Evolutionary conservation across 805 yeast species (phyloP), one percentile per base, ranked within the genome.

Genomic region (Metschnikowia vanudenii): DNA sequence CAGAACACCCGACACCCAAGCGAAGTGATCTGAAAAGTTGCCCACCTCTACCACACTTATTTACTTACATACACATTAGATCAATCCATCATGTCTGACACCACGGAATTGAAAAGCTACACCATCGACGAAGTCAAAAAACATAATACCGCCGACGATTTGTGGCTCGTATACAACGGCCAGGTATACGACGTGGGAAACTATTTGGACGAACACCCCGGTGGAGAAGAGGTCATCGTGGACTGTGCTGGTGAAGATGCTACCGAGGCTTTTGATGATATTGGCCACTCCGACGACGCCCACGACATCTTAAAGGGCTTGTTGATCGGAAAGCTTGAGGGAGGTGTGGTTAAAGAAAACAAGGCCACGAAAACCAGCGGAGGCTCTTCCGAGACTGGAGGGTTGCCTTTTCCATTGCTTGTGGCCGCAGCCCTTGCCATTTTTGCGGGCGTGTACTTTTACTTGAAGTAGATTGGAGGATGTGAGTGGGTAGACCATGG

Each of bases 281-380:
- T 94, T 63, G 99, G 99, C 30, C 99, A 94, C 71, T 89, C 98
- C 30, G 97, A 91, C 53, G 97, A 91, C 56, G 98, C 99, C 34
- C 82, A 83, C 57, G 94, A 85, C 58, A 75, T 85, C 56, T 74
- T 94, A 59, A 75, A 70, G 37, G 81, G 78, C 34, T 71, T 89
- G 62, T 73, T 78, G 56, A 78, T 94, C 49, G 99, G 99, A 55
- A 83, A 78, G 43, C 75, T 92, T 43, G 91, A 90, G 61, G 87
- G 82, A 39, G 76, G 78, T 33, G 78, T 79, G 35, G 51, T 61
- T 37, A 61, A 61, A 44, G 65, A 64, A 45, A 36, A 49, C 19
- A 35, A 46, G 43, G 55, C 55, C 10, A 47, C 39, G 28, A 49
- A 53, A 18, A 30, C 54, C 9, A 30, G 37, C 28, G 31, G 51